These are phyloP conservation scores for Diaporthe capsici DNA, from an alignment of 2,329 filamentous ascomycete species.

Conservation along the genomic window DNA sequence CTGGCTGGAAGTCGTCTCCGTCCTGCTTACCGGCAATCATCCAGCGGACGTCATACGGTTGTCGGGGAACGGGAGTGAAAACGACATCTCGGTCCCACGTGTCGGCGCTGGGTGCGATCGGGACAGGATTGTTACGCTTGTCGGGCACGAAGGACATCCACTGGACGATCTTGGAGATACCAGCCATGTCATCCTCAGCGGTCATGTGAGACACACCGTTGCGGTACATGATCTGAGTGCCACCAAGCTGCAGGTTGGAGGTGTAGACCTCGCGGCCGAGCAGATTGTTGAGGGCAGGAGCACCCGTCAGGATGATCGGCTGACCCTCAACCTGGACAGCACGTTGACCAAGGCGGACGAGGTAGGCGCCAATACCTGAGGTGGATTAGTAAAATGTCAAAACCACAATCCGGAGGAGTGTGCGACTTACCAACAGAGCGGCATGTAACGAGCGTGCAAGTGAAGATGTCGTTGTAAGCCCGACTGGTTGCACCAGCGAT, in stretches of 20 bases:
- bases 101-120: constrained; percentile 89
- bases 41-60: constrained; percentile 93
- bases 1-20: constrained; percentile 87
- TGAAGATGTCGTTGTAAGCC: constrained; percentile 99
- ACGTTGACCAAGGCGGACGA: constrained; percentile 97
- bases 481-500: constrained; percentile 97
- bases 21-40: constrained; percentile 91
- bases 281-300: constrained; percentile 97
- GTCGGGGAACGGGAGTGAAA: constrained; percentile 85
- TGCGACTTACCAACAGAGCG: constrained; percentile 87
- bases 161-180: constrained; percentile 96
- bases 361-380: constrained; percentile 93
- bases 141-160: constrained; percentile 99
- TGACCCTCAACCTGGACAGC: constrained; percentile 99
- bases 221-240: constrained; percentile 99
- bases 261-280: constrained; percentile 98
- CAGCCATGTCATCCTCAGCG: constrained; percentile 96
- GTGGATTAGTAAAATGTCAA: constrained; percentile 49
- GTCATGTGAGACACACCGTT: constrained; percentile 99
- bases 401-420: constrained; percentile 30
- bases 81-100: constrained; percentile 93
- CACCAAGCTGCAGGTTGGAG: constrained; percentile 98
- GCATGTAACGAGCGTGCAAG: constrained; percentile 96
- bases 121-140: constrained; percentile 92
- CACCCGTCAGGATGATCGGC: constrained; percentile 98